Evolutionary conservation across 306 rosid species (phyloP).

Genomic region (Acacia melanoxylon): DNA sequence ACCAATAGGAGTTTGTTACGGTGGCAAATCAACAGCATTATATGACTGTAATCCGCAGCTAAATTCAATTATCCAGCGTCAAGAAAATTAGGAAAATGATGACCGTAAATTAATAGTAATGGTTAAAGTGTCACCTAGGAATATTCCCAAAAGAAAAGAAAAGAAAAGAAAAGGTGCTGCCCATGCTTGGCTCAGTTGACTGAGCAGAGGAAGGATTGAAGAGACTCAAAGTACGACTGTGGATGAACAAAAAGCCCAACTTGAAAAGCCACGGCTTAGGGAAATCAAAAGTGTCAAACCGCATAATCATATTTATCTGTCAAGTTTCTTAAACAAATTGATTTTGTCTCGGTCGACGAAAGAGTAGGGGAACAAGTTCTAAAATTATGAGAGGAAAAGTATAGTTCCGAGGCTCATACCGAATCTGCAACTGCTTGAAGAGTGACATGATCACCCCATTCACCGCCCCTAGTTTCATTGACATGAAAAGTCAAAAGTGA

Average conservation of each 20-base stretch:
- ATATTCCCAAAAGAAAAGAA: too few species aligned
- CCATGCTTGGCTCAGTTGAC: background rate
- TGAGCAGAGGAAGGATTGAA: background rate
- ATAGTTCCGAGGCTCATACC: slow-evolving; percentile 40
- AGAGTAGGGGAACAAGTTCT: background rate
- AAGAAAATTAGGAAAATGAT: background rate
- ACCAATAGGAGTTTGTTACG: background rate
- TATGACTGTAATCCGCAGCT: background rate
- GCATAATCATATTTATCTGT: slow-evolving; percentile 12
- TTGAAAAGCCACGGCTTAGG: slow-evolving; percentile 12
- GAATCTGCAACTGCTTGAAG: slow-evolving; percentile 84
- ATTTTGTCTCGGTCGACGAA: background rate
- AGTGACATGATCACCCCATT: slow-evolving; percentile 94
- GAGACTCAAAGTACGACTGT: background rate
- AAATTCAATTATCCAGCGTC: background rate
- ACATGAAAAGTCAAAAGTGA: slow-evolving; percentile 2
- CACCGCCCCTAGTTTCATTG: slow-evolving; percentile 61
- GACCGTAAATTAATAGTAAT: background rate
- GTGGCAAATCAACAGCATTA: background rate
- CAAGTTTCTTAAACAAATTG: slow-evolving; percentile 1
- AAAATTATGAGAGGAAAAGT: slow-evolving; percentile 13
- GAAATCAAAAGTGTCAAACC: background rate
- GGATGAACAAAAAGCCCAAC: slow-evolving; percentile 7
- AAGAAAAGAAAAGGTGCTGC: background rate
- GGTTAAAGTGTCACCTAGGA: background rate